Evolutionary conservation across 2,329 filamentous ascomycete species (phyloP).

Genomic region (Neofusicoccum umdonicola): DNA sequence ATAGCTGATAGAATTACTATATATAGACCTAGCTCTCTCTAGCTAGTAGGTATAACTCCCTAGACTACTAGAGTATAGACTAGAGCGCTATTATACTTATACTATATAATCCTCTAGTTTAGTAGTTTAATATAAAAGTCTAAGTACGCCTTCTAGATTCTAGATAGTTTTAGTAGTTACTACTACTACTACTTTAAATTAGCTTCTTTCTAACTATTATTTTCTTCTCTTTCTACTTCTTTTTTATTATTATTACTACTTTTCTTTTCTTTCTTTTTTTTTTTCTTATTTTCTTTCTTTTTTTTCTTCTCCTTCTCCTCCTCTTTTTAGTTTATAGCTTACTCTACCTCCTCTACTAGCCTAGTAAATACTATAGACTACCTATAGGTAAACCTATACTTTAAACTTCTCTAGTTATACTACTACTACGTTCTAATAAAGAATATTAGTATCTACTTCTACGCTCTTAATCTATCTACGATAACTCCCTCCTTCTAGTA

Average conservation of each 20-base stretch:
- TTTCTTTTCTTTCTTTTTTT: no score
- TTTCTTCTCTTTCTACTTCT: background rate
- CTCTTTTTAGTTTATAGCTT: background rate
- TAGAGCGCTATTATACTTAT: no score
- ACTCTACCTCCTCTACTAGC: slow-evolving; percentile 2
- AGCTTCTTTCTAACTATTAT: no score
- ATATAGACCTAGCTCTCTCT: no score
- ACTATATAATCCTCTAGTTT: no score
- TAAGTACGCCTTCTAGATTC: no score
- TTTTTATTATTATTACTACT: no score
- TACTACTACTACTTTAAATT: background rate
- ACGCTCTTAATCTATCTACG: slow-evolving; percentile 17
- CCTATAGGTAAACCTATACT: slow-evolving; percentile 20
- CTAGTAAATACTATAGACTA: slow-evolving; percentile 21
- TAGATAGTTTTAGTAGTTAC: no score
- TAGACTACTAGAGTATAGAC: no score
- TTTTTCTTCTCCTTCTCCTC: no score
- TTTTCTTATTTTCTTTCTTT: background rate
- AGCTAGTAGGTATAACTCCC: no score
- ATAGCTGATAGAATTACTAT: background rate
- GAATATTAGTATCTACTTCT: slow-evolving; percentile 25
- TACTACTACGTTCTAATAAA: slow-evolving; percentile 20
- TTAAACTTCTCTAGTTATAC: slow-evolving; percentile 13
- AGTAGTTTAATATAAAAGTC: no score
- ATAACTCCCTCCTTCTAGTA: slow-evolving; percentile 20